Evolutionary conservation across 1,284 basidiomycete species (phyloP).

Genomic region (Termitomyces sp.): DNA sequence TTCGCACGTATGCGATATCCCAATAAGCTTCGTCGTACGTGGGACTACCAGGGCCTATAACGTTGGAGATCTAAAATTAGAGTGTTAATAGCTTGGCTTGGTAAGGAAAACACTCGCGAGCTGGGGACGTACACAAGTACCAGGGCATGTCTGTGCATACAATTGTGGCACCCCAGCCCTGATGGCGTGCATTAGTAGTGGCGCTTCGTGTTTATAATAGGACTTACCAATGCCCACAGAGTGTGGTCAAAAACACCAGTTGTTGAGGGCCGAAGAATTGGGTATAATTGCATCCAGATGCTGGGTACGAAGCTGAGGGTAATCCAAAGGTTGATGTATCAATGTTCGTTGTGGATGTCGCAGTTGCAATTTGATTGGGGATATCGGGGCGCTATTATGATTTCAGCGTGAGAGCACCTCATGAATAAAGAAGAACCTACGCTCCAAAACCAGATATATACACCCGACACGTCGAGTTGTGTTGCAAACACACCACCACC

Average conservation of each 20-base stretch:
- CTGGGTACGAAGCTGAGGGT: constrained; percentile 33
- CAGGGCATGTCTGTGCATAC: constrained; percentile 37
- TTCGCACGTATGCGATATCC: constrained; percentile 37
- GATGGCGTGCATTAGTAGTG: background rate
- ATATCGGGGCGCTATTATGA: constrained; percentile 26
- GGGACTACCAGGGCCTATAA: constrained; percentile 34
- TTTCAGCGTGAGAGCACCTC: background rate
- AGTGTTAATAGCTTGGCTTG: background rate
- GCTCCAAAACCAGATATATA: constrained; percentile 76
- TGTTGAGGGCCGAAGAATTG: constrained; percentile 54
- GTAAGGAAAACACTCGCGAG: background rate
- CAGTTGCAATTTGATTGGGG: constrained; percentile 34
- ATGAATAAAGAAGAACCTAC: constrained; percentile 35
- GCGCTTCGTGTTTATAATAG: background rate
- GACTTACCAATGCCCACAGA: constrained; percentile 47
- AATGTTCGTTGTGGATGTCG: constrained; percentile 35
- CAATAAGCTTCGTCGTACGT: constrained; percentile 47
- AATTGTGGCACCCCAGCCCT: constrained; percentile 47
- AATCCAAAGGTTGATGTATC: constrained; percentile 39
- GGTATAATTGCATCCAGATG: constrained; percentile 41
- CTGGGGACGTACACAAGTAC: constrained; percentile 27
- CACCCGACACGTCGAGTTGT: constrained; percentile 58
- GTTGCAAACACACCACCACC: constrained; percentile 74
- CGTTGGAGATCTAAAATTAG: constrained; percentile 24
- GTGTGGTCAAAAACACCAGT: constrained; percentile 46